Conservation (phyloP, 2,329 filamentous ascomycete species). For the Ophiostoma montium region DNA sequence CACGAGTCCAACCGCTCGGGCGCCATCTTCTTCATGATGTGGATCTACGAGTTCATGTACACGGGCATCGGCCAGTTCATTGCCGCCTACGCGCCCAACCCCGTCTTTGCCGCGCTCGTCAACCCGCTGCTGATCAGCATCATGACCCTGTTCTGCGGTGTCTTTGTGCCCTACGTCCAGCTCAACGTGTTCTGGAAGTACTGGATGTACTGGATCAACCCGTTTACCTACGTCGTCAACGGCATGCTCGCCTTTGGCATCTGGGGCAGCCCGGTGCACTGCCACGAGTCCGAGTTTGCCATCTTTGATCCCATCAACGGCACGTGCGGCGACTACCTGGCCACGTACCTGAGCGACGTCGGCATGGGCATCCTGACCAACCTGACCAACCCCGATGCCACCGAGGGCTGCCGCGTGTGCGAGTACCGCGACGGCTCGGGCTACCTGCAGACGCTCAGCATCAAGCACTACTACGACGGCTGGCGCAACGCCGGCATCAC, state of each 20-base stretch:
- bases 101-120: conserved; percentile 41
- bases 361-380: conserved; percentile 24
- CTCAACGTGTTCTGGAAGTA: conserved; percentile 54
- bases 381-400: conserved; percentile 43
- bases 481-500: conserved; percentile 51
- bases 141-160: conserved; percentile 58
- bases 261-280: conserved; percentile 33
- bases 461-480: conserved; percentile 46
- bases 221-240: conserved; percentile 48
- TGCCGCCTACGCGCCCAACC: conserved; percentile 48
- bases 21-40: conserved; percentile 20
- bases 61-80: conserved; percentile 48
- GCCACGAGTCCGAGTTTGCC: conserved; percentile 34
- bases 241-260: conserved; percentile 37
- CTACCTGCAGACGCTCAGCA: conserved; percentile 44
- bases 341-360: conserved; percentile 32
- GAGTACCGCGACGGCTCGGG: conserved; percentile 43
- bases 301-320: conserved; percentile 34
- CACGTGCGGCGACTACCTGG: conserved; percentile 45
- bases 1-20: conserved; percentile 36
- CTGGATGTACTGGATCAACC: conserved; percentile 50
- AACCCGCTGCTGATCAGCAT: conserved; percentile 45
- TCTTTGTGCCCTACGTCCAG: conserved; percentile 51
- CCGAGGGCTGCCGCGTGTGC: conserved; percentile 44
- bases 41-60: conserved; percentile 47